phyloP scores from a whole-genome alignment of 805 yeast genomes.

The Yarrowia hollandica region DNA sequence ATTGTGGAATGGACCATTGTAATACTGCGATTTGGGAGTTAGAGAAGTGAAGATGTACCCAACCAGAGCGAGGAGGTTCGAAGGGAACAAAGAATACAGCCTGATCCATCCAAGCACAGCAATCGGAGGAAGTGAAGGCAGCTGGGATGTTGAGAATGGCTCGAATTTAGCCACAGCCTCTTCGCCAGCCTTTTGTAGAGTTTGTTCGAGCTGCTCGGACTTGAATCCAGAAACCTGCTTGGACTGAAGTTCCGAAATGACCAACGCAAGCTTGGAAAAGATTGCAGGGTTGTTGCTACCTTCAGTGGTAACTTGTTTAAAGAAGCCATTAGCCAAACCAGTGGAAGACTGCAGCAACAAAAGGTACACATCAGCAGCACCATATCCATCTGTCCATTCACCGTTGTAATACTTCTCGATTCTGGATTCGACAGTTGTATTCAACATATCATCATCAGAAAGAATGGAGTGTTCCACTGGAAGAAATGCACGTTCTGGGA shows the following conservation, averaged over 20 bases:
- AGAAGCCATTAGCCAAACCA: neutral
- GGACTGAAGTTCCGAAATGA: neutral
- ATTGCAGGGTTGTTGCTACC: slow-evolving; percentile 17
- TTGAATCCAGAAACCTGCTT: slow-evolving; percentile 14
- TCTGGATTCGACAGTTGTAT: slow-evolving; percentile 34
- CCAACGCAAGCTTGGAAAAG: slow-evolving; percentile 15
- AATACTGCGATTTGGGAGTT: slow-evolving; percentile 13
- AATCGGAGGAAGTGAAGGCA: slow-evolving; percentile 18
- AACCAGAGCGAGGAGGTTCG: slow-evolving; percentile 7
- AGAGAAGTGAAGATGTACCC: slow-evolving; percentile 18
- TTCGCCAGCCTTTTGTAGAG: neutral
- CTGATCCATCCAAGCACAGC: slow-evolving; percentile 17
- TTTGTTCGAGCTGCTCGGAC: slow-evolving; percentile 7
- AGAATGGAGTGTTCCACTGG: slow-evolving; percentile 51
- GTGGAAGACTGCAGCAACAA: neutral
- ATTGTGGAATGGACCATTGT: slow-evolving; percentile 46
- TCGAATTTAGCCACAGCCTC: neutral
- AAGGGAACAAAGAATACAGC: slow-evolving; percentile 6
- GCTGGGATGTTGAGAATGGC: neutral
- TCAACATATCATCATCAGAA: slow-evolving; percentile 31
- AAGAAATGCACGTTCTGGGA: slow-evolving; percentile 64
- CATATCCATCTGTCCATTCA: neutral
- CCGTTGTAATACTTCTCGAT: slow-evolving; percentile 10
- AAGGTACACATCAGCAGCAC: slow-evolving; percentile 18
- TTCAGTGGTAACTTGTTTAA: slow-evolving; percentile 10